Evolutionary conservation across 805 yeast genomes (phyloP).

Genomic region (Candida ovalis): DNA sequence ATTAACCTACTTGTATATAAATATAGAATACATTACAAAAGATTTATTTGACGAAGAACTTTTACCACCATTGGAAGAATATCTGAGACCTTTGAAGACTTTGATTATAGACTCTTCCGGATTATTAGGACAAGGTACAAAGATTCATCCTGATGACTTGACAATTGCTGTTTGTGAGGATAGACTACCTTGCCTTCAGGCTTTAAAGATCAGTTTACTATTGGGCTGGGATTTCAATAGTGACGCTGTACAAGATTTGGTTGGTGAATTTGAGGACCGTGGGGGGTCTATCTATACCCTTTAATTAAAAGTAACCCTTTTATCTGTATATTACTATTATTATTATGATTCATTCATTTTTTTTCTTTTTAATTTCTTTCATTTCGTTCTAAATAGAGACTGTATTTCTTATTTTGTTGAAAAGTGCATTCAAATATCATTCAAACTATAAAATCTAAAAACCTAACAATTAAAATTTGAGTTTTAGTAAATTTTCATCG

Average conservation of each 20-base stretch:
- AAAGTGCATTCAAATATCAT: neutral
- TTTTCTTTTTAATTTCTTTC: neutral
- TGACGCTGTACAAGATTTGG: conserved; percentile 59
- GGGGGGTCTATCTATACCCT: conserved; percentile 65
- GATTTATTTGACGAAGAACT: conserved; percentile 47
- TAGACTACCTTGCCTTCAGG: conserved; percentile 63
- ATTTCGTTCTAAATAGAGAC: neutral
- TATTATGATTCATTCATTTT: neutral
- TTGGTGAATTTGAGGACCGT: conserved; percentile 65
- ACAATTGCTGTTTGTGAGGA: conserved; percentile 80
- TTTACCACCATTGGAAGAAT: conserved; percentile 31
- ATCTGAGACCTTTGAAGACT: conserved; percentile 47
- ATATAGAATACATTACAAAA: conserved; percentile 74
- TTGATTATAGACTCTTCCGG: conserved; percentile 83
- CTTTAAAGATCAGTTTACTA: conserved; percentile 65
- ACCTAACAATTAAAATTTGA: neutral
- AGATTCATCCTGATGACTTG: conserved; percentile 83
- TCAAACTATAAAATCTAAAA: neutral
- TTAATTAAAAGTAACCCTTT: neutral
- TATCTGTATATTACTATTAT: neutral
- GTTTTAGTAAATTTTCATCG: neutral
- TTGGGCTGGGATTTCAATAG: conserved; percentile 81
- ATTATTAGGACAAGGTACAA: conserved; percentile 74
- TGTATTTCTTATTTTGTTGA: neutral
- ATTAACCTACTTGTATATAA: conserved; percentile 55